Evolutionary conservation across 768 basidiomycete genomes (phyloP).

Genomic region (Amanita rimosa): DNA sequence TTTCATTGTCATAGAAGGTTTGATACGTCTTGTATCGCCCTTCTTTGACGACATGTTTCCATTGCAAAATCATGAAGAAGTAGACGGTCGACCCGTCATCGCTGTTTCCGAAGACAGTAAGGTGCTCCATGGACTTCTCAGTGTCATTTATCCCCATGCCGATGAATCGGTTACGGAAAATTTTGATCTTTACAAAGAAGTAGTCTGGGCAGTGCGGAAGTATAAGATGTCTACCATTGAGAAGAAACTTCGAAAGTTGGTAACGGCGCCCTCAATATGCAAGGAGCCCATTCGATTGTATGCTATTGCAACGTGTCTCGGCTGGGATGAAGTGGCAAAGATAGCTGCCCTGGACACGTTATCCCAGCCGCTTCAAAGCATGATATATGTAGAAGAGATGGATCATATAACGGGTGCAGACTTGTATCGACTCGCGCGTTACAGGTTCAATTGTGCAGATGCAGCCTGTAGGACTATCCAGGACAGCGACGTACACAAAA

Average conservation of each 20-base stretch:
- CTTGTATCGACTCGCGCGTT: neutral
- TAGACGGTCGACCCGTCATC: neutral
- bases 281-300: neutral
- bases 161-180: neutral
- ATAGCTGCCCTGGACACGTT: neutral
- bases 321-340: neutral
- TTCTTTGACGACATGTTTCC: slow-evolving; percentile 18
- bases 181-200: neutral
- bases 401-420: neutral
- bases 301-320: neutral
- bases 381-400: neutral
- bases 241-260: neutral
- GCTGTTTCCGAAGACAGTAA: neutral
- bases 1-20: slow-evolving; percentile 16
- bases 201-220: neutral
- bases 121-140: neutral
- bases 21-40: slow-evolving; percentile 19
- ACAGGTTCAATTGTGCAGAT: slow-evolving; percentile 1
- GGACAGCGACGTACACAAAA: neutral
- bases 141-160: neutral
- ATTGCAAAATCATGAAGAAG: neutral
- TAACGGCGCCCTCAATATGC: neutral
- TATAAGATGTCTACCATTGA: neutral
- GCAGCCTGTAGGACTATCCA: neutral
- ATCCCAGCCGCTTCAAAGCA: neutral